Base-by-base conservation (phyloP, 2,329 filamentous ascomycete genomes). In the Aureobasidium zeae region DNA sequence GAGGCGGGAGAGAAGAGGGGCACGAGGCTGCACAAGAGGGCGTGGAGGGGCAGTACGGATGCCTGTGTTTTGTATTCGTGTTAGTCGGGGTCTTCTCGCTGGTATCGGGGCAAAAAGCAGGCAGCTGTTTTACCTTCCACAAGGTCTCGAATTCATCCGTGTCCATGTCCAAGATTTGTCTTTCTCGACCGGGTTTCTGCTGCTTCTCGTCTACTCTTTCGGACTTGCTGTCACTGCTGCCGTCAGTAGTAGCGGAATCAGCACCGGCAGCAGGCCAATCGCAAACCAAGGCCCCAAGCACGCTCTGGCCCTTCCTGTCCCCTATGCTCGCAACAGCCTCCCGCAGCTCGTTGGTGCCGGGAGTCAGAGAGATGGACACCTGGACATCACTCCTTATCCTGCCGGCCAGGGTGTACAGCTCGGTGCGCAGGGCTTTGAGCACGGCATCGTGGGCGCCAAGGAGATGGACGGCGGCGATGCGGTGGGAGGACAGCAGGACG, bases 361-460 rank as follows among this genome's bases (percentile, higher is more conserved):
- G 37, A 20, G 38, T 30, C 15, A 36, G n/a, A 6, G 29, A 17
- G 15, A 39, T 42, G 12, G 22, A 30, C 12, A 47, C 45, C n/a
- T 30, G 19, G 24, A 47, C 30, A 12, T 47, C 32, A 6, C 24
- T 30, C 12, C 37, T 35, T 31, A 43, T 30, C 3, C 25, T 35
- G 11, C 45, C 45, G n/a, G 37, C 45, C 24, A 32, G 36, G 5
- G 37, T 47, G 16, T 47, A 47, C 10, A 43, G 5, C 16, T 47
- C 37, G 29, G 38, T 47, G 11, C 37, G 29, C 12, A 34, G 25
- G 8, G 28, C 22, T 25, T 43, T 47, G 30, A 43, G 36, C 2
- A 47, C 30, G 8, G 31, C 30, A 28, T 42, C 45, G 13, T 21
- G 32, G 11, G 20, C 21, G 10, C 29, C 45, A 11, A 47, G 30